A percentile compares a stretch with the other conserved stretches of the same genome.
Conservation (phyloP, 345 rosid species). For the Gossypium longicalyx region DNA sequence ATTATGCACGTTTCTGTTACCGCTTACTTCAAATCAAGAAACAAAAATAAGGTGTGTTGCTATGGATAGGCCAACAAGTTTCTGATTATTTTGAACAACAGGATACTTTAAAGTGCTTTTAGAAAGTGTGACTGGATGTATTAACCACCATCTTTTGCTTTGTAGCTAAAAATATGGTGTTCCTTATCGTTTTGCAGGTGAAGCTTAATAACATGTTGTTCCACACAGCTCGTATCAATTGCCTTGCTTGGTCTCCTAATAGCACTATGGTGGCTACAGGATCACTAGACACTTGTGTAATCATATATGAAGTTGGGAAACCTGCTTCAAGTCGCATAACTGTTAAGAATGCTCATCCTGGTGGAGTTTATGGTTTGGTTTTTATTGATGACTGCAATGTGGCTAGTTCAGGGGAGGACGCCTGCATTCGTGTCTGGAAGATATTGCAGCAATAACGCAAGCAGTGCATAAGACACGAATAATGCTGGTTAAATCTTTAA, state of each 20-base stretch:
- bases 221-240: slow-evolving; percentile 71
- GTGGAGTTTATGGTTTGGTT: slow-evolving; percentile 63
- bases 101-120: neutral
- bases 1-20: neutral
- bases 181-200: slow-evolving; percentile 36
- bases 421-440: slow-evolving; percentile 59
- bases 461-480: neutral
- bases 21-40: neutral
- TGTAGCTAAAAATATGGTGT: neutral
- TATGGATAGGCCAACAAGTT: neutral
- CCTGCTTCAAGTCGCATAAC: slow-evolving; percentile 63
- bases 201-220: slow-evolving; percentile 71
- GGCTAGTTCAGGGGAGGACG: slow-evolving; percentile 75
- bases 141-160: neutral
- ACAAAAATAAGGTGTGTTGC: neutral
- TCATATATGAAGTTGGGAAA: slow-evolving; percentile 61
- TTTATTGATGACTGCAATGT: slow-evolving; percentile 46
- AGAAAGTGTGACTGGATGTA: neutral
- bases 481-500: slow-evolving; percentile 5
- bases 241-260: slow-evolving; percentile 76
- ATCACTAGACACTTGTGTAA: slow-evolving; percentile 62
- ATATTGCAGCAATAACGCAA: neutral
- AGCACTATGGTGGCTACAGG: slow-evolving; percentile 66
- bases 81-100: neutral
- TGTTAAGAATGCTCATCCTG: slow-evolving; percentile 61